A percentile compares a stretch with the other conserved stretches of the same genome.
These are phyloP conservation scores for Flaveria linearis DNA, from an alignment of 129 eudicot genomes.

Conservation along the genomic window DNA sequence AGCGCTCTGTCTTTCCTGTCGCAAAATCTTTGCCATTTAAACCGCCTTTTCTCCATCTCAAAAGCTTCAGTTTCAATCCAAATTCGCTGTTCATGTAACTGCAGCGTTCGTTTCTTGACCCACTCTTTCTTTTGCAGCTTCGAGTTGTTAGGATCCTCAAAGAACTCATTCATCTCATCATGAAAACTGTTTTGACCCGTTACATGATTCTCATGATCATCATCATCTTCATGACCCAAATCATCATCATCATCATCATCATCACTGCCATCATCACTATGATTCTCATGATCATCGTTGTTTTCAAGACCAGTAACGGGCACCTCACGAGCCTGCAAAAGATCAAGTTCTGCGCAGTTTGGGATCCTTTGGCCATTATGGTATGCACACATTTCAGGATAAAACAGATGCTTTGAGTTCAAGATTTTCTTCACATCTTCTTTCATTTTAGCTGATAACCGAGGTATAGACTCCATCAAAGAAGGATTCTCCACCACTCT, in stretches of 20 bases:
- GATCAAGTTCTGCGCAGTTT: constrained; percentile 50
- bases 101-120: constrained; percentile 45
- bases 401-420: constrained; percentile 70
- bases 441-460: constrained; percentile 55
- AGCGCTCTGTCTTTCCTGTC: constrained; percentile 59
- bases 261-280: constrained; percentile 38
- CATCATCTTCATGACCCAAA: constrained; percentile 17
- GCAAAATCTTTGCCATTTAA: constrained; percentile 72
- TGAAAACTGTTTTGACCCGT: constrained; percentile 24
- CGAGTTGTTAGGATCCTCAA: constrained; percentile 42
- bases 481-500: constrained; percentile 64
- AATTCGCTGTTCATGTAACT: constrained; percentile 43
- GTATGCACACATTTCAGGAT: constrained; percentile 76
- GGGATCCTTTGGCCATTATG: constrained; percentile 73
- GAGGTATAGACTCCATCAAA: constrained; percentile 56
- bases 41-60: constrained; percentile 56
- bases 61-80: constrained; percentile 51
- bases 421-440: constrained; percentile 67
- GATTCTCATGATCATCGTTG: constrained; percentile 32
- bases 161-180: constrained; percentile 49
- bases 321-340: constrained; percentile 37
- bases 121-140: constrained; percentile 46
- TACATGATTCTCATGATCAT: constrained; percentile 26
- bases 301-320: constrained; percentile 9
- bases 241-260: constrained; percentile 28